A percentile compares a stretch with the other conserved stretches of the same genome.
Conservation (phyloP, 2,329 filamentous ascomycete genomes). For the Neofusicoccum umdonicola region DNA sequence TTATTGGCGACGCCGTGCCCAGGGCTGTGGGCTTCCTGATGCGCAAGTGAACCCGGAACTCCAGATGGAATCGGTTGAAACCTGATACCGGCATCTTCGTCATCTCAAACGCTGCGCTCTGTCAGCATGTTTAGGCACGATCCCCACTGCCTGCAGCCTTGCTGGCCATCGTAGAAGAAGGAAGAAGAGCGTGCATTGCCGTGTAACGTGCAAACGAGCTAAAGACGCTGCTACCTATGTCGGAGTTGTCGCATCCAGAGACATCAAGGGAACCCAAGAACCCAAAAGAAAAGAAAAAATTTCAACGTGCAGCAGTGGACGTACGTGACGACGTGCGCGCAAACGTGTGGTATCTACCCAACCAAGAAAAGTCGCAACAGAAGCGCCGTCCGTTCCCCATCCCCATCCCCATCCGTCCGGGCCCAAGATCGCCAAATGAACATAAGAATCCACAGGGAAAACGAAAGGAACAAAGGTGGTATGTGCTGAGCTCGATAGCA, state of each 20-base stretch:
- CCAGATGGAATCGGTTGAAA: not conserved
- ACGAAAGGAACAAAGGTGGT: not conserved
- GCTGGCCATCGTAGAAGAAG: not conserved
- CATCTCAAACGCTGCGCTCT: not conserved
- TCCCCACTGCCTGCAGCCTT: not conserved
- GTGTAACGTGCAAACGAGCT: not conserved
- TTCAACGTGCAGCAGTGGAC: conserved; percentile 9
- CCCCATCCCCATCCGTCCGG: not conserved
- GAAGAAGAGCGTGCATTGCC: not conserved
- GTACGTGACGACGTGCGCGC: conserved; percentile 8
- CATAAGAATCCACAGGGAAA: conserved; percentile 2
- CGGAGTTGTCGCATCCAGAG: not conserved
- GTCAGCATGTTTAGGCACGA: not conserved
- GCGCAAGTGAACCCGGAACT: not conserved
- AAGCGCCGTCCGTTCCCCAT: conserved; percentile 1
- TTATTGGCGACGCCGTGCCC: not conserved
- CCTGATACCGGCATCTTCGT: not conserved
- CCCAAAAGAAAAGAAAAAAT: not conserved
- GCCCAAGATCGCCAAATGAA: not conserved
- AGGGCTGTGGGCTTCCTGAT: not conserved
- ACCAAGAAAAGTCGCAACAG: not conserved
- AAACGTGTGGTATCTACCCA: conserved; percentile 12
- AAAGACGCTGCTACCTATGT: not conserved
- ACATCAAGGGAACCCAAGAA: not conserved
- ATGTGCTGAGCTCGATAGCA: not conserved